Percentiles rank a stretch among this genome's conserved stretches.
These are phyloP conservation scores for Calonectria hawksworthii DNA, from an alignment of 2,329 filamentous ascomycete genomes.

Conservation along the genomic window DNA sequence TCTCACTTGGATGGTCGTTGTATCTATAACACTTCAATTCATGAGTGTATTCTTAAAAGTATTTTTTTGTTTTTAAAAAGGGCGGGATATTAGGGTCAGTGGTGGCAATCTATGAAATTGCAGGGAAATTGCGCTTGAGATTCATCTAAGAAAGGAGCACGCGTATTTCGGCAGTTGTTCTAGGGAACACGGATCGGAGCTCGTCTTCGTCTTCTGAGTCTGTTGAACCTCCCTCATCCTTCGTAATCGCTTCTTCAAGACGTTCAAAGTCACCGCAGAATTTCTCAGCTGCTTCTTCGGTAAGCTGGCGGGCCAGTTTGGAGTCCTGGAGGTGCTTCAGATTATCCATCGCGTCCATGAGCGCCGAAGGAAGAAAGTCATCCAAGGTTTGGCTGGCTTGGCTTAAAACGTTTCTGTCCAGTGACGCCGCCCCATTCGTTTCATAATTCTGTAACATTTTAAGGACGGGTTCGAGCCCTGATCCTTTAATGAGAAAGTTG, in stretches of 20 bases:
- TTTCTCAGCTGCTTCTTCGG: constrained; percentile 83
- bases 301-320: constrained; percentile 79
- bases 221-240: constrained; percentile 56
- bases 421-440: constrained; percentile 52
- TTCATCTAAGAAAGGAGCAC: constrained; percentile 66
- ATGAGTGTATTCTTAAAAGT: neutral
- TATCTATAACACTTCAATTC: neutral
- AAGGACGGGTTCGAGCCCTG: constrained; percentile 78
- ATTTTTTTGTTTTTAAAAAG: neutral
- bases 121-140: neutral
- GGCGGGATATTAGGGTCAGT: neutral
- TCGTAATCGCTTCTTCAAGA: constrained; percentile 64
- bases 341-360: constrained; percentile 92
- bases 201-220: constrained; percentile 43
- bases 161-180: constrained; percentile 72
- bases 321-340: constrained; percentile 81
- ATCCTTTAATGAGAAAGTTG: constrained; percentile 79
- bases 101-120: too few species aligned
- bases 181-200: constrained; percentile 63
- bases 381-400: constrained; percentile 83
- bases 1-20: too few species aligned
- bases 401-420: constrained; percentile 69
- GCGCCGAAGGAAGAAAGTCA: constrained; percentile 90
- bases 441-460: constrained; percentile 62
- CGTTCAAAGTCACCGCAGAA: constrained; percentile 89